Evolutionary conservation across 2,329 filamentous ascomycete species (phyloP), one percentile per base, ranked within the genome.

Genomic region (Diaporthe sp.): DNA sequence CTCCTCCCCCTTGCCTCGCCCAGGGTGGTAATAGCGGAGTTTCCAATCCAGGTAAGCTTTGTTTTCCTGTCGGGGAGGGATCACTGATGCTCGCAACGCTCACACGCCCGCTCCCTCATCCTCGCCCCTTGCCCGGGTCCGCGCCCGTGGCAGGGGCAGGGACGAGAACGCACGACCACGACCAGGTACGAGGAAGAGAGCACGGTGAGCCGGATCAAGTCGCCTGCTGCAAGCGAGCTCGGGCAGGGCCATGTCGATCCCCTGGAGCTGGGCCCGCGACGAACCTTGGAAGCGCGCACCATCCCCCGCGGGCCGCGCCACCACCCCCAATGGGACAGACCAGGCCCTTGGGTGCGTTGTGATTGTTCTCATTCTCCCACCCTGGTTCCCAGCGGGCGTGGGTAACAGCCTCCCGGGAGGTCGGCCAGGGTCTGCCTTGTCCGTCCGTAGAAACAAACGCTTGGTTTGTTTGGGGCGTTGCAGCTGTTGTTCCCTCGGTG

Each of bases 391-490:
- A 69, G 65, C 34, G 28, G 31, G 49, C 65, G 34, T 69, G 65
- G 65, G 65, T 22, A 42, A 69, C 37, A 55, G n/a, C 65, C 65
- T 69, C 65, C 65, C 65, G 34, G 22, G 49, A 55, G 31, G 13
- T 19, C 6, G 22, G 25, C 34, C 49, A 28, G 49, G 65, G 34
- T 55, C 65, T 69, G 65, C 65, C 49, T 31, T 69, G 65, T 55
- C 49, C 65, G n/a, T 55, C 49, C 15, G 37, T 69, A 19, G 65
- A 69, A 69, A 69, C 65, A 69, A 69, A 69, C 34, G 65, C 65
- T 69, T 69, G 49, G 49, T 69, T 28, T 55, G 65, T 69, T 69
- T 69, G 49, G 49, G 65, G 34, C 34, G 65, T 55, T 55, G 65
- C 65, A 69, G 65, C 46, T 53, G 46, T 42, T 55, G 46, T 51